Evolutionary conservation across 768 basidiomycete genomes (phyloP).

Genomic region (Suillus brevipes): DNA sequence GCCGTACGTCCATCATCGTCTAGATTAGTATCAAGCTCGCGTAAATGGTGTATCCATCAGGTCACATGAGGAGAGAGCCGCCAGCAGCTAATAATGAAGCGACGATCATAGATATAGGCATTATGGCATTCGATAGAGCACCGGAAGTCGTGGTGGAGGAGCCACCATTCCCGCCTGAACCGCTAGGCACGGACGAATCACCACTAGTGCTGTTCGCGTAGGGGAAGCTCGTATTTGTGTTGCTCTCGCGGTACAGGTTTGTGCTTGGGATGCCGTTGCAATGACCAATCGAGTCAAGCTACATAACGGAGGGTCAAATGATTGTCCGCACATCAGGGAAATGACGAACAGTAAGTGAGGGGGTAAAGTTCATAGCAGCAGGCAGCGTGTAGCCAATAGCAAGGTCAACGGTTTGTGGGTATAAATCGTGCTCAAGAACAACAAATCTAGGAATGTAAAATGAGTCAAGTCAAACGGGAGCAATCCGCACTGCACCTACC

Average conservation of each 20-base stretch:
- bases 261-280: conserved; percentile 65
- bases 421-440: conserved; percentile 88
- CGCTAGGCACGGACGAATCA: conserved; percentile 15
- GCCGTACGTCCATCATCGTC: conserved; percentile 15
- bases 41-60: conserved; percentile 12
- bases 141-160: conserved; percentile 11
- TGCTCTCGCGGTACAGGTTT: conserved; percentile 86
- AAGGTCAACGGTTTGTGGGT: conserved; percentile 81
- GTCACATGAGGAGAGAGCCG: conserved; percentile 20
- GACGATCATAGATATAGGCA: conserved; percentile 16
- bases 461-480: conserved; percentile 1
- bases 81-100: conserved; percentile 17
- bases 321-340: background rate
- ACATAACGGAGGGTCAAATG: background rate
- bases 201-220: conserved; percentile 38
- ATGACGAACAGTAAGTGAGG: conserved; percentile 58
- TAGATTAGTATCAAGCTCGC: conserved; percentile 23
- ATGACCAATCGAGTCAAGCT: conserved; percentile 75
- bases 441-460: conserved; percentile 58
- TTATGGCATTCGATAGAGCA: conserved; percentile 15
- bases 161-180: conserved; percentile 7
- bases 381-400: conserved; percentile 86
- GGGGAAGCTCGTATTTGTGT: conserved; percentile 68
- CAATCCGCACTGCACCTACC: conserved; percentile 38
- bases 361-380: conserved; percentile 65